Percentiles rank a stretch among this genome's conserved stretches.
Conservation (phyloP, 495 filamentous ascomycete species). For the Aspergillus nanangensis region DNA sequence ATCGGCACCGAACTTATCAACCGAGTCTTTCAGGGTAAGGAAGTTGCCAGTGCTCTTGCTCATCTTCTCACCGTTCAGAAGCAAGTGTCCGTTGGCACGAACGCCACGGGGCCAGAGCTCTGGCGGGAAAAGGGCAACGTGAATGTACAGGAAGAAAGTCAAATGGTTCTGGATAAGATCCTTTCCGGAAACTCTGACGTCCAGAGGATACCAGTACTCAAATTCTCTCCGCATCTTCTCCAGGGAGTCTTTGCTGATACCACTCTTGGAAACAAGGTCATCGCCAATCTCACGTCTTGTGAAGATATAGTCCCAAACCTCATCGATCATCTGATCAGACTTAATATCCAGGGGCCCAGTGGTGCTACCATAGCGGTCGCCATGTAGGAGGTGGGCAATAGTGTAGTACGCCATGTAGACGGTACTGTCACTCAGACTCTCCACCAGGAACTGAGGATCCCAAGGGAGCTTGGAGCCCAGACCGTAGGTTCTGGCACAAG, state of each 20-base stretch:
- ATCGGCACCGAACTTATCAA: conserved; percentile 92
- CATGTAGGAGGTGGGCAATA: conserved; percentile 81
- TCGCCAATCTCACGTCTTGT: conserved; percentile 60
- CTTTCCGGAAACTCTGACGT: conserved; percentile 79
- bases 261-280: conserved; percentile 55
- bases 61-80: conserved; percentile 97
- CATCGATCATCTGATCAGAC: conserved; percentile 88
- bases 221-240: conserved; percentile 82
- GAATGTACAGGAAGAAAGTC: conserved; percentile 95
- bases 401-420: conserved; percentile 99
- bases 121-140: conserved; percentile 79
- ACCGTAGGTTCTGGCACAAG: conserved; percentile 87
- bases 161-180: conserved; percentile 87
- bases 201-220: conserved; percentile 94
- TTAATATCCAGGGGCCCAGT: conserved; percentile 62
- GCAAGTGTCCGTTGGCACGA: conserved; percentile 85
- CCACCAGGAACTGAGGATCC: conserved; percentile 88
- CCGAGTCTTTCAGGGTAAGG: conserved; percentile 79
- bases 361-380: conserved; percentile 71
- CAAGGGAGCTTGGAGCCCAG: conserved; percentile 94
- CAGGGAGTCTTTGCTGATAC: conserved; percentile 66
- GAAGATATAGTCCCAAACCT: conserved; percentile 96
- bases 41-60: conserved; percentile 94
- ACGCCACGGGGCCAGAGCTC: conserved; percentile 84
- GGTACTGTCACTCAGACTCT: conserved; percentile 83